Percentiles rank a stretch among this genome's conserved stretches.
These are phyloP conservation scores for Aspergillus haitiensis DNA, from an alignment of 495 filamentous ascomycete species.

Conservation along the genomic window DNA sequence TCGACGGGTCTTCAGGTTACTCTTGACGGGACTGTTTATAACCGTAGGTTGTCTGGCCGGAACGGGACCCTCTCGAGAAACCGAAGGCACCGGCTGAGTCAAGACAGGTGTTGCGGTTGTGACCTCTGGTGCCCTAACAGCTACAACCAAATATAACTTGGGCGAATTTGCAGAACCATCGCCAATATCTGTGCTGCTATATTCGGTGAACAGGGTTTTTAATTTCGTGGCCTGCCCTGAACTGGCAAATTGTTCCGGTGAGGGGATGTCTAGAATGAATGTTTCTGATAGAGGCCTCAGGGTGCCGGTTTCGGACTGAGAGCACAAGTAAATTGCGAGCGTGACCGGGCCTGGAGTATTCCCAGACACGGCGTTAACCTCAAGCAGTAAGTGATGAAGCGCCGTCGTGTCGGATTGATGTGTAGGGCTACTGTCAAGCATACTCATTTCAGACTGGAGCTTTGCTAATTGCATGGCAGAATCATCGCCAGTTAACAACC, in stretches of 20 bases:
- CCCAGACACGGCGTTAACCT: conserved; percentile 76
- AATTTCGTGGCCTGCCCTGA: conserved; percentile 61
- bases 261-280: conserved; percentile 75
- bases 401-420: conserved; percentile 65
- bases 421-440: conserved; percentile 76
- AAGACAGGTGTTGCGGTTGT: conserved; percentile 39
- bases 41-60: conserved; percentile 32
- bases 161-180: conserved; percentile 64
- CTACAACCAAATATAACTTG: conserved; percentile 81
- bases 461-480: conserved; percentile 88
- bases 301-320: conserved; percentile 59
- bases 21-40: conserved; percentile 37
- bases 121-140: conserved; percentile 65
- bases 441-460: conserved; percentile 92
- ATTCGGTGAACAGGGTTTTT: conserved; percentile 84
- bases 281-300: conserved; percentile 75
- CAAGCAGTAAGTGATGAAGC: conserved; percentile 81
- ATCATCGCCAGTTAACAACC: conserved; percentile 86
- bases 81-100: conserved; percentile 31
- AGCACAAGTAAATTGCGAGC: conserved; percentile 76
- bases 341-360: conserved; percentile 69
- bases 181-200: conserved; percentile 79
- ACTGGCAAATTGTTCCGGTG: conserved; percentile 63
- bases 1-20: conserved; percentile 58
- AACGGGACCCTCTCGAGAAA: conserved; percentile 40